Conservation (phyloP, 768 basidiomycete genomes). For the Macrolepiota albuminosa region DNA sequence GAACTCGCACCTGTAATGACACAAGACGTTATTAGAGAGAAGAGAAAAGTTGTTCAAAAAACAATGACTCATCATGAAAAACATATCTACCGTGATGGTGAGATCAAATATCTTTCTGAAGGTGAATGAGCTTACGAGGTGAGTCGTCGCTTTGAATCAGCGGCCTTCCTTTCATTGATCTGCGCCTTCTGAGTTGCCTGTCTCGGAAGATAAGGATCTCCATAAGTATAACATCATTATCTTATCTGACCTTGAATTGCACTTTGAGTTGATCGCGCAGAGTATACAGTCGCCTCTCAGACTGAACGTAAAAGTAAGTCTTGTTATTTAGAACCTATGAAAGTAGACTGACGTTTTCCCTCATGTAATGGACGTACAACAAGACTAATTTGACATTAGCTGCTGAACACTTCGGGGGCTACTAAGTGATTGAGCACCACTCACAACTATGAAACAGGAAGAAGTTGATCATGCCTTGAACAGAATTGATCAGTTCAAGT, state of each 20-base stretch:
- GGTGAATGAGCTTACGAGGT: slow-evolving; percentile 56
- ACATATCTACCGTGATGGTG: slow-evolving; percentile 45
- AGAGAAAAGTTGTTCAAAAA: not conserved
- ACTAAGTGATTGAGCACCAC: slow-evolving; percentile 12
- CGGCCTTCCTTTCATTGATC: slow-evolving; percentile 67
- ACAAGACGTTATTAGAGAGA: slow-evolving; percentile 7
- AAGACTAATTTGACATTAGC: slow-evolving; percentile 42
- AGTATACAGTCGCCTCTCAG: slow-evolving; percentile 63
- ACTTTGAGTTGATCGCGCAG: slow-evolving; percentile 73
- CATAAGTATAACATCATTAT: not conserved
- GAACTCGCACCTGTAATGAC: slow-evolving; percentile 68
- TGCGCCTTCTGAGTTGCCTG: slow-evolving; percentile 71
- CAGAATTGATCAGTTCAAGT: not conserved
- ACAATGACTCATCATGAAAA: slow-evolving; percentile 63
- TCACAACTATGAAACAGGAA: slow-evolving; percentile 67
- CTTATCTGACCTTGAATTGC: slow-evolving; percentile 47
- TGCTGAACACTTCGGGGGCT: not conserved
- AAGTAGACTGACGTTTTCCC: slow-evolving; percentile 46
- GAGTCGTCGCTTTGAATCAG: slow-evolving; percentile 77
- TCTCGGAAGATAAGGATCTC: slow-evolving; percentile 25
- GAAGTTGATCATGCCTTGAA: slow-evolving; percentile 61
- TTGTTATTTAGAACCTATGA: not conserved
- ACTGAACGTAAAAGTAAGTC: slow-evolving; percentile 29
- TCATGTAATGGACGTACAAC: slow-evolving; percentile 69
- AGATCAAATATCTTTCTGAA: not conserved